Evolutionary conservation across 495 filamentous ascomycete species (phyloP), one percentile per base, ranked within the genome.

Genomic region (Daldinia grandis): DNA sequence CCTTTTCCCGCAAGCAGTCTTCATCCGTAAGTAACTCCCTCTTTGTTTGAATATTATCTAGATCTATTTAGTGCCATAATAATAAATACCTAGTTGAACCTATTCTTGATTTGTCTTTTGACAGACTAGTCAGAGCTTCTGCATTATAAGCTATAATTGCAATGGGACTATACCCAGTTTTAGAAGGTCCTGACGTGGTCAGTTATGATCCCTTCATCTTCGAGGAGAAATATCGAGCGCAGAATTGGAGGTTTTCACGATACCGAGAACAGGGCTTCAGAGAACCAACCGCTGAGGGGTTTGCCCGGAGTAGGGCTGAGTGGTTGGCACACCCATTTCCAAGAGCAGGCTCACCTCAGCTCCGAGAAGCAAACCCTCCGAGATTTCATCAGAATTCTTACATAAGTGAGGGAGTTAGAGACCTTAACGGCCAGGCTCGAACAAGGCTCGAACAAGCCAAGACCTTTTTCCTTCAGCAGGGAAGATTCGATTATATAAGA

Each of bases 291-390:
- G 0, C 5, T 1, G 0, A 1, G 3, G 8, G 17, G 3, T 38
- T 47, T 4, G 62, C 51, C 27, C 5, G 24, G 28, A 21, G 54
- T 15, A n/a, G 64, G 53, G 27, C 44, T 21, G 4, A 5, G 5
- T 66, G 55, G 55, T 17, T 66, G 40, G 30, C 12, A 3, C 40
- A 50, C 33, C 54, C 62, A 5, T 58, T 66, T 28, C 38, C n/a
- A 28, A 40, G 38, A 17, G 38, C 1, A 40, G 47, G 19, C 14
- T 5, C 47, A 24, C 19, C 19, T 27, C 21, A 27, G 21, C 2
- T 25, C 47, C 47, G 15, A 17, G 38, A 17, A 12, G 47, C n/a
- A 17, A 0, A 3, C 0, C 14, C 14, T 35, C 33, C 33, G 33
- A 14, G 10, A 35, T 35, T 2, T 35, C 14, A 35, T 35, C 0